Evolutionary conservation across 441 rosid genomes (phyloP).

Genomic region (Gossypium gossypioides): DNA sequence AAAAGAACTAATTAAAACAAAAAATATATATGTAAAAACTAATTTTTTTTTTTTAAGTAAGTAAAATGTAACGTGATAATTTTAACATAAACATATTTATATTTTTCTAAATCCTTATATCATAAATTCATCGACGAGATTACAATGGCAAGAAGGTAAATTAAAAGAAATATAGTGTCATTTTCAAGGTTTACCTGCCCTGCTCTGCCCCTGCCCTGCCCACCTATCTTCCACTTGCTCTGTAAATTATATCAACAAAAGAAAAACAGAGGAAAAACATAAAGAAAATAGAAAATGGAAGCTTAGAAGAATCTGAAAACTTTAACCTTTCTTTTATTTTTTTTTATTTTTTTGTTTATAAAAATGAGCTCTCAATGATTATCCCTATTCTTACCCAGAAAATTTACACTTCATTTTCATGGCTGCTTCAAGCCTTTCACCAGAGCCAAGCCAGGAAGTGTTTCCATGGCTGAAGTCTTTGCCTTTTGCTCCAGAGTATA

Average conservation of each 20-base stretch:
- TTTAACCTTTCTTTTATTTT: neutral
- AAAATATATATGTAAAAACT: too few relatives aligned
- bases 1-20: too few relatives aligned
- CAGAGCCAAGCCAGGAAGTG: constrained; percentile 47
- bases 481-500: constrained; percentile 84
- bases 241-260: constrained; percentile 14
- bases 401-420: constrained; percentile 14
- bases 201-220: neutral
- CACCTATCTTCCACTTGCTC: constrained; percentile 13
- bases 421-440: constrained; percentile 37
- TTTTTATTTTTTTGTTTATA: neutral
- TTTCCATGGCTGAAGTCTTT: constrained; percentile 80
- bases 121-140: too few relatives aligned
- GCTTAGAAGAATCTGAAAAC: constrained; percentile 21
- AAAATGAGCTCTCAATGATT: constrained; percentile 25
- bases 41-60: too few relatives aligned
- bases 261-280: neutral
- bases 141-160: neutral
- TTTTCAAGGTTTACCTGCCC: neutral
- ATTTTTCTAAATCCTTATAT: too few relatives aligned
- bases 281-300: neutral
- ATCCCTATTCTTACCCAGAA: neutral
- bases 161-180: neutral
- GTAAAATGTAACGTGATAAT: too few relatives aligned
- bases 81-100: too few relatives aligned